These are phyloP conservation scores for Anisodus tanguticus DNA, from an alignment of 257 asterid genomes.

Conservation along the genomic window DNA sequence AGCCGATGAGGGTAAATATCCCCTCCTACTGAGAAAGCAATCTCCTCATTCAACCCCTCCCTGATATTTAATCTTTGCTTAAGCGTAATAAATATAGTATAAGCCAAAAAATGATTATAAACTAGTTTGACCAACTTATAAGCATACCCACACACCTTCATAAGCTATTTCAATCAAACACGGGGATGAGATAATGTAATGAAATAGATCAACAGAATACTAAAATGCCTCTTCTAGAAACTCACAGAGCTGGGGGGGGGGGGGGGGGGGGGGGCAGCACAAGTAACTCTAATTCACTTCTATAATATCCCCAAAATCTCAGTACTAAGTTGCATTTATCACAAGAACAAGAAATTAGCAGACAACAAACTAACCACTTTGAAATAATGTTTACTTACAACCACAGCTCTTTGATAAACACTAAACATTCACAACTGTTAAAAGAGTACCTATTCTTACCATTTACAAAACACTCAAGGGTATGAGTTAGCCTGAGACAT, in stretches of 20 bases:
- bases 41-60: not conserved
- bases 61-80: not conserved
- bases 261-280: not conserved
- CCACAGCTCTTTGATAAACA: not conserved
- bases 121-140: not conserved
- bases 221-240: not conserved
- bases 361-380: not conserved
- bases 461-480: slow-evolving; percentile 35
- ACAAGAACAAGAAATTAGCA: not conserved
- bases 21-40: not conserved
- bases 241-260: not conserved
- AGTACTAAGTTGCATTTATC: not conserved
- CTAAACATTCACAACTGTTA: slow-evolving; percentile 1
- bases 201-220: not conserved
- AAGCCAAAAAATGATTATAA: not conserved
- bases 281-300: not conserved
- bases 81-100: not conserved
- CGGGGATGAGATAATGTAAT: not conserved
- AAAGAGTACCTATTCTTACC: not conserved
- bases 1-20: not conserved
- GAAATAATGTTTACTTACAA: not conserved
- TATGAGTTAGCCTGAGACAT: slow-evolving; percentile 29
- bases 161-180: not conserved
- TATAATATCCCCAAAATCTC: not conserved
- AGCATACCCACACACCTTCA: not conserved